A percentile compares a stretch with the other conserved stretches of the same genome.
Evolutionary conservation across 768 basidiomycete species (phyloP).

Genomic region (Leccinum ochraceum): DNA sequence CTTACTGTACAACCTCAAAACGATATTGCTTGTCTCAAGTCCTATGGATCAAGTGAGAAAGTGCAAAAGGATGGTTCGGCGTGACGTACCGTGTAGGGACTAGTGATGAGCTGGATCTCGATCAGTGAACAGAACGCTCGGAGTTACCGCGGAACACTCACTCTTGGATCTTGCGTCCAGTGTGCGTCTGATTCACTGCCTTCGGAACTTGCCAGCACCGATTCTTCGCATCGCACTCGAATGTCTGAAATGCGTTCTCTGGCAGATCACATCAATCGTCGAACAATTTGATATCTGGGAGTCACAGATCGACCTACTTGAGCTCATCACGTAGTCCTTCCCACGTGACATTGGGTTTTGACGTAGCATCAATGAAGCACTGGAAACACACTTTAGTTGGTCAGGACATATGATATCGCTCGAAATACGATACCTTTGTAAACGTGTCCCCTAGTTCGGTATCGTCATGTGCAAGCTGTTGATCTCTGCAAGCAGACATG

Average conservation of each 20-base stretch:
- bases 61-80: constrained; percentile 30
- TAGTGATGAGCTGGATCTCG: constrained; percentile 12
- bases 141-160: constrained; percentile 12
- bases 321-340: constrained; percentile 18
- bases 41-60: constrained; percentile 17
- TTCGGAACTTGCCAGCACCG: neutral
- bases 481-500: constrained; percentile 25
- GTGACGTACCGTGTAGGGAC: constrained; percentile 9
- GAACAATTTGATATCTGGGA: neutral
- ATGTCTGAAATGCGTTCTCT: constrained; percentile 20
- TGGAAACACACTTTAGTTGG: constrained; percentile 3
- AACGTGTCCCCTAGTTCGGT: constrained; percentile 20
- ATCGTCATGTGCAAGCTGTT: constrained; percentile 29
- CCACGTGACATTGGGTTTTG: constrained; percentile 20
- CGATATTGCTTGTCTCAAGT: constrained; percentile 15
- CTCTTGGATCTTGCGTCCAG: constrained; percentile 24
- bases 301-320: constrained; percentile 11
- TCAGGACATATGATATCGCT: neutral
- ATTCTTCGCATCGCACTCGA: constrained; percentile 11
- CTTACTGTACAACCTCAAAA: neutral
- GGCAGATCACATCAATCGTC: neutral
- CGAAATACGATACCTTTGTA: constrained; percentile 20
- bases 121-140: constrained; percentile 4
- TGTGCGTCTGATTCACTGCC: neutral
- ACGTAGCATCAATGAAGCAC: constrained; percentile 21